phyloP scores from a whole-genome alignment of 2,329 filamentous ascomycete species.

The Ceratocystis colombiana region DNA sequence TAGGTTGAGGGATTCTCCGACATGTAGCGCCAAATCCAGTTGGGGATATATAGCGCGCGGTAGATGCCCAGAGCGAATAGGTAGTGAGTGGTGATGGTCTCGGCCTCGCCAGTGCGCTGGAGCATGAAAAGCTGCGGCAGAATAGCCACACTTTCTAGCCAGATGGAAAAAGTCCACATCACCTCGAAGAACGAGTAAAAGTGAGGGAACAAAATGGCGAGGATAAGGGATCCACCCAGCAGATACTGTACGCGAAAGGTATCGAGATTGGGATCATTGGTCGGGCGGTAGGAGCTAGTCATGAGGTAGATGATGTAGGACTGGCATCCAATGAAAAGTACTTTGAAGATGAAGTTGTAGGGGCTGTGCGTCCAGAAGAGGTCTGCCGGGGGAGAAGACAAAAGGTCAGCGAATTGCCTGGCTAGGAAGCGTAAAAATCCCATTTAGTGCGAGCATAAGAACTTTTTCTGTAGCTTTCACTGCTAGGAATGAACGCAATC shows the following conservation, averaged over 20 bases:
- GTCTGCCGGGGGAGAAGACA: constrained; percentile 42
- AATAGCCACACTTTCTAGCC: constrained; percentile 94
- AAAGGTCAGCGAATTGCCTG: constrained; percentile 12
- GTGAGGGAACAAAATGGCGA: constrained; percentile 77
- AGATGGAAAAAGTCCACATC: constrained; percentile 95
- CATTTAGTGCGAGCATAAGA: neutral
- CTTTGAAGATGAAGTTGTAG: constrained; percentile 93
- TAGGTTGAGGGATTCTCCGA: constrained; percentile 52
- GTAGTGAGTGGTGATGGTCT: constrained; percentile 99
- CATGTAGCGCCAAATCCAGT: constrained; percentile 91
- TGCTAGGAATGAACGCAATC: neutral
- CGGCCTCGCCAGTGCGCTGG: constrained; percentile 91
- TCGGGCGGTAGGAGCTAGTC: constrained; percentile 94
- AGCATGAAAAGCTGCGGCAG: constrained; percentile 97
- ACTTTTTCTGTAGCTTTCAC: neutral
- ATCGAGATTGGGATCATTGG: constrained; percentile 91
- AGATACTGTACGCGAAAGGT: constrained; percentile 97
- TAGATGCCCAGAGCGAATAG: constrained; percentile 88
- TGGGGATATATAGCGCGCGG: constrained; percentile 91
- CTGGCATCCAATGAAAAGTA: constrained; percentile 83
- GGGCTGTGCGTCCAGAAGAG: constrained; percentile 73
- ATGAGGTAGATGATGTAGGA: constrained; percentile 96
- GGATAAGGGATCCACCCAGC: constrained; percentile 64
- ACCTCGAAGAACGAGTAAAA: constrained; percentile 76
- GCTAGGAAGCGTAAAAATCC: neutral